phyloP scores from a whole-genome alignment of 2,329 filamentous ascomycete genomes.

The Alternaria arborescens region DNA sequence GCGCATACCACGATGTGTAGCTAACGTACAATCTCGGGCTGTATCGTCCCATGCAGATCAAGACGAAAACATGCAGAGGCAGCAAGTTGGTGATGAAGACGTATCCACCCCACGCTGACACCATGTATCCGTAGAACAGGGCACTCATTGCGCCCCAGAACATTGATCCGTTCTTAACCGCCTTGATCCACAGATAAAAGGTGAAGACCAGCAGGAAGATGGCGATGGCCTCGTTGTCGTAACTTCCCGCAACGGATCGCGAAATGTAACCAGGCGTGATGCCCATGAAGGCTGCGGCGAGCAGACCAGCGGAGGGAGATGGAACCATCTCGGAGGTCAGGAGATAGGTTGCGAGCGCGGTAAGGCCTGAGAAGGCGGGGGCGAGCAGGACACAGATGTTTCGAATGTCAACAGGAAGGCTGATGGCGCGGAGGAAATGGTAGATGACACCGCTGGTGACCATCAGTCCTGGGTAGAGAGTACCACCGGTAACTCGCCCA shows the following conservation, averaged over 20 bases:
- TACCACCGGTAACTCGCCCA: constrained; percentile 96
- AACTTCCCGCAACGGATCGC: constrained; percentile 94
- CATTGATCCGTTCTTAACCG: constrained; percentile 93
- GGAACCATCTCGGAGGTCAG: constrained; percentile 96
- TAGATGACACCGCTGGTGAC: constrained; percentile 98
- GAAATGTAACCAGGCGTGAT: constrained; percentile 98
- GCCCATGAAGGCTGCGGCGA: constrained; percentile 96
- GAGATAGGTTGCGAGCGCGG: constrained; percentile 90
- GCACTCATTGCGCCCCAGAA: constrained; percentile 96
- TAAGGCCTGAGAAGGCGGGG: constrained; percentile 92
- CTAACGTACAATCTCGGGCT: constrained; percentile 93
- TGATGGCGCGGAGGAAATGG: constrained; percentile 86
- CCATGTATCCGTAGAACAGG: constrained; percentile 99
- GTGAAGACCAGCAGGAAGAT: constrained; percentile 99
- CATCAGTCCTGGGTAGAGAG: constrained; percentile 98
- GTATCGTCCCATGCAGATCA: constrained; percentile 96
- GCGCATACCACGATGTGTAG: constrained; percentile 97
- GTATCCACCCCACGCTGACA: constrained; percentile 98
- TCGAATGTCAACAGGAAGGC: constrained; percentile 94
- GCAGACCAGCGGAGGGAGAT: constrained; percentile 92
- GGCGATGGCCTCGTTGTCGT: constrained; percentile 99
- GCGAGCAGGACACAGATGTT: constrained; percentile 98
- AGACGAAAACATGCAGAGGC: constrained; percentile 89
- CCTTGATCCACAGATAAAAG: constrained; percentile 99
- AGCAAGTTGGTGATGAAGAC: constrained; percentile 99